A percentile compares a stretch with the other conserved stretches of the same genome.
phyloP scores from a whole-genome alignment of 345 rosid genomes.

The Eucalyptus cloeziana region DNA sequence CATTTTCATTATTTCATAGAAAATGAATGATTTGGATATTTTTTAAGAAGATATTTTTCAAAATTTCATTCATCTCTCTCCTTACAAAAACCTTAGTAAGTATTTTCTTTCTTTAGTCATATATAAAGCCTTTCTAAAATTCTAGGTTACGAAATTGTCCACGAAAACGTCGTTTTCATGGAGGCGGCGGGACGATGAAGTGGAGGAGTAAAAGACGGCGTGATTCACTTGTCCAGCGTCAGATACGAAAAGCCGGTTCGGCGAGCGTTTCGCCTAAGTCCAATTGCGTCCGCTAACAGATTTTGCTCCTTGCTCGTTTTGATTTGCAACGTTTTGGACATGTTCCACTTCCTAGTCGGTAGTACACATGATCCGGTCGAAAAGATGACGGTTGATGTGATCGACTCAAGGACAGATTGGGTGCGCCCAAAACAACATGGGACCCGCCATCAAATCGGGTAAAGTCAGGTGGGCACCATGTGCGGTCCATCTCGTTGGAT shows the following conservation, averaged over 20 bases:
- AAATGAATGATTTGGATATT: background rate
- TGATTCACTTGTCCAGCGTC: background rate
- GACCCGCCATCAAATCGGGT: background rate
- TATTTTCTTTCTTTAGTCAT: background rate
- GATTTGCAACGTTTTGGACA: background rate
- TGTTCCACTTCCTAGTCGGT: background rate
- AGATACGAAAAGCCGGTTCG: background rate
- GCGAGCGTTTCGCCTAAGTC: background rate
- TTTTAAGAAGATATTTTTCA: background rate
- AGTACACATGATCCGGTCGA: background rate
- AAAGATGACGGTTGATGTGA: background rate
- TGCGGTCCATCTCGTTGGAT: background rate
- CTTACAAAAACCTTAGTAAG: too few species aligned
- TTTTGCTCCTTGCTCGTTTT: background rate
- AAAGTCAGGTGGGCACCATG: background rate
- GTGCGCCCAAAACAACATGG: background rate
- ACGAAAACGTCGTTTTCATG: background rate
- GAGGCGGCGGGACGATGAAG: background rate
- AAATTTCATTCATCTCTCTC: background rate
- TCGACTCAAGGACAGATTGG: background rate
- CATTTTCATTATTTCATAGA: background rate
- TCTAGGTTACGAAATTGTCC: background rate
- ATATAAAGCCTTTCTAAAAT: background rate
- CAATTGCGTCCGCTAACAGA: background rate
- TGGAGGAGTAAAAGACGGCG: background rate